These are phyloP conservation scores for Moniliophthora roreri DNA, from an alignment of 1,284 basidiomycete species.

Conservation along the genomic window DNA sequence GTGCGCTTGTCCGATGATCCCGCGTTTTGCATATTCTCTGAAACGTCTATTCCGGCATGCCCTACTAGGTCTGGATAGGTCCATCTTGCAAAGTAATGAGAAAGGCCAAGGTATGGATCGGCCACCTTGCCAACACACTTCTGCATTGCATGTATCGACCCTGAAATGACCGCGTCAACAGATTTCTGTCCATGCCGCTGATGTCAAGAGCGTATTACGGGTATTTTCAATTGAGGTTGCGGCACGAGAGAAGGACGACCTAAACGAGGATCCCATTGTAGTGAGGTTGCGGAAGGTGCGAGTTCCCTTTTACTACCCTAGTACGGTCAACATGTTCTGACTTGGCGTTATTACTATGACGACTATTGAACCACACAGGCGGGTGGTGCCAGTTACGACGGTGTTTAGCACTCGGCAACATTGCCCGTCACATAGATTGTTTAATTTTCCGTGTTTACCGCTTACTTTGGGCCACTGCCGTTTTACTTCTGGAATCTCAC, in stretches of 20 bases:
- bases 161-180: conserved; percentile 31
- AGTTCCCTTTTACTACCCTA: conserved; percentile 4
- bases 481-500: background rate
- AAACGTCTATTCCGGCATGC: conserved; percentile 1
- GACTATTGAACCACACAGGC: conserved; percentile 43
- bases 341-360: conserved; percentile 1
- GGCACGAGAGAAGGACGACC: conserved; percentile 76
- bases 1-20: conserved; percentile 34
- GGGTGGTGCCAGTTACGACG: conserved; percentile 81
- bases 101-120: conserved; percentile 86
- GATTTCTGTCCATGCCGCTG: conserved; percentile 87
- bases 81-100: conserved; percentile 85
- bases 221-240: conserved; percentile 86
- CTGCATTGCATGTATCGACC: conserved; percentile 18
- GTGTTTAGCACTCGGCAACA: conserved; percentile 45
- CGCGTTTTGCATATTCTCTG: conserved; percentile 4
- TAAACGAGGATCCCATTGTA: conserved; percentile 81
- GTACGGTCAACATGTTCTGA: background rate
- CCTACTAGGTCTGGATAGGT: conserved; percentile 74
- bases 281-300: conserved; percentile 72
- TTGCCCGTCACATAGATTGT: background rate
- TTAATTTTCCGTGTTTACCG: background rate
- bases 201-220: conserved; percentile 80
- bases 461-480: background rate
- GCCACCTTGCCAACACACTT: conserved; percentile 21